Conservation (phyloP, 1,284 basidiomycete genomes). For the Ustilago curta region DNA sequence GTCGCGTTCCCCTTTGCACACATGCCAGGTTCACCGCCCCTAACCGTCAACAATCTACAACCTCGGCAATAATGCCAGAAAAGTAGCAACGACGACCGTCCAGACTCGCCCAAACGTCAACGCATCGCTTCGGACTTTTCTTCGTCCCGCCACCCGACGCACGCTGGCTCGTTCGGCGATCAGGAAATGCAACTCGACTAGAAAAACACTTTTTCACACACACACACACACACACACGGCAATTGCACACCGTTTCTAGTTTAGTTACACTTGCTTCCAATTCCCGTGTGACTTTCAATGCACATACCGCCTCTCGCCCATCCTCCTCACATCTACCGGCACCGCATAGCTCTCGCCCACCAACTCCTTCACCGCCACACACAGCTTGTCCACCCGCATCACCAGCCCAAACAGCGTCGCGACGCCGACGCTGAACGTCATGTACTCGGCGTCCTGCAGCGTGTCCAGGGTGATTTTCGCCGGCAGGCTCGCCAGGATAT, state of each 20-base stretch:
- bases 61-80: constrained; percentile 3
- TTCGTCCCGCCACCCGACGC: background rate
- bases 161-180: background rate
- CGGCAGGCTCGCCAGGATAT: constrained; percentile 22
- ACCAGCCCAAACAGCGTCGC: constrained; percentile 78
- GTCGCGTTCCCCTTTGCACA: constrained; percentile 4
- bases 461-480: constrained; percentile 30
- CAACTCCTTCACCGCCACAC: constrained; percentile 81
- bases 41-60: no score
- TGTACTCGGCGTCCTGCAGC: constrained; percentile 46
- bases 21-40: background rate
- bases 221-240: no score
- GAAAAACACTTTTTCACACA: background rate
- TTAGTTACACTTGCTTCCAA: no score
- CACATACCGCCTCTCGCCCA: constrained; percentile 5
- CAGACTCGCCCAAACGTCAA: constrained; percentile 9
- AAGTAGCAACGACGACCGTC: constrained; percentile 4
- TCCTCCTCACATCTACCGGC: constrained; percentile 36
- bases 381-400: constrained; percentile 77
- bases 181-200: constrained; percentile 28
- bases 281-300: background rate
- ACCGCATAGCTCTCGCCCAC: constrained; percentile 79
- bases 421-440: constrained; percentile 72
- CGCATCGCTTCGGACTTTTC: constrained; percentile 2
- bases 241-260: no score